Base-by-base conservation (phyloP, 1,139 yeast species). In the Blastobotrys indianensis region DNA sequence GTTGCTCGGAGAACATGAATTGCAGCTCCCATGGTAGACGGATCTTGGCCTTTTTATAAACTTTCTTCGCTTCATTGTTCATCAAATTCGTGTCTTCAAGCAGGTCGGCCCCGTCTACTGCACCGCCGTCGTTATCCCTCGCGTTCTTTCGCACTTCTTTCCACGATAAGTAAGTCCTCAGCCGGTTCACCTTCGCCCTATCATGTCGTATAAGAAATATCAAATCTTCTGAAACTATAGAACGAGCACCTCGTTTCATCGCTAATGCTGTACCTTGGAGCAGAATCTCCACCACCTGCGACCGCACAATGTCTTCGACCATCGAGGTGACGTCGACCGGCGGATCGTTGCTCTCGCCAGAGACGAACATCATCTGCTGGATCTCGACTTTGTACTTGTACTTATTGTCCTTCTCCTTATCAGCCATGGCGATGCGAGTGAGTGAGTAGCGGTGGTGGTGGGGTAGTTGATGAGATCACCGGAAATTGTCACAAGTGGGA, bases 131-230 rank as follows among this genome's bases (percentile, higher is more conserved):
- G 64, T 90, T 95, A 55, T 92, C 98, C 59, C 86, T 86, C 11
- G 98, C 97, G 65, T 92, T 92, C 63, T 94, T 94, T 47, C 99
- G 80, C 41, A 94, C 92, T 63, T 94, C 99, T 58, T 92, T 92
- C 99, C 99, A 92, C 1, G 95, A 85, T 32, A 92, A 68, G 58
- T 94, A 92, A 0, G 97, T 90, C 55, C 95, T 73, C 44, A 92
- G 70, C 48, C 98, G 73, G 58, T 87, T 87, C 9, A 92, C 98
- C 60, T 94, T 92, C 32, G 97, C 97, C 58, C 79, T 84, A 59
- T 92, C 98, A 61, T 88, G 96, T 40, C 98, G 75, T 51, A 94
- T 92, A 42, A 92, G 69, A 56, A 90, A 92, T 37, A 92, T 92
- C 33, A 92, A 83, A 62, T 92, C 98, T 64, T 92, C 99, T 0